Base-by-base conservation (phyloP, 768 basidiomycete species). In the Mycena rebaudengoi region DNA sequence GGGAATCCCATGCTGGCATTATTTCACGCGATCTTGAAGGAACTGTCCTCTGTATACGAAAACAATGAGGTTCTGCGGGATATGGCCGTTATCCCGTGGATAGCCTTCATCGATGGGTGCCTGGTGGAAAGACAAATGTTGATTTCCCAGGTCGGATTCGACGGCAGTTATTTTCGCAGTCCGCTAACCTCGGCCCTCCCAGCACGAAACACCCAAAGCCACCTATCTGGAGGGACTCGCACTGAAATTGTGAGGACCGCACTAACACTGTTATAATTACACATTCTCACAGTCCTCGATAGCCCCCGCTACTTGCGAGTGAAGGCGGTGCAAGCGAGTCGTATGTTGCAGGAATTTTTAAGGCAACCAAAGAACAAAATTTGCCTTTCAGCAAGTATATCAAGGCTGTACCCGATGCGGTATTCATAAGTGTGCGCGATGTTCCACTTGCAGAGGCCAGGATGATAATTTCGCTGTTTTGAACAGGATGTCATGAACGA, bases 371-470 rank as follows among this genome's bases (percentile, higher is more conserved):
- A 29, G 44, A 55, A 1, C 64, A 65, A 29, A 49, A 54, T 32
- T 14, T 51, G 3, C 62, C 59, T 20, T 29, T 62, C 66, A 60
- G 50, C 49, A 62, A 71, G 51, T 58, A 57, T 54, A 64, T 54
- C 55, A 40, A 29, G 28, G 54, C 41, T 25, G 12, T 66, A 44
- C 39, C 60, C 4, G 43, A 58, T 18, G 23, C 44, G 21, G 32
- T 48, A 3, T 35, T 23, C 12, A 41, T 28, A n/a, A 40, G 23
- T 18, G 56, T 58, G 46, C 23, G 55, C 16, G 21, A 20, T 12
- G 23, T 57, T 57, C 18, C 12, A 16, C 25, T 33, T 35, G 10
- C 25, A 18, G 10, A 18, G 43, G 21, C 44, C 32, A 13, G 7
- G 14, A 20, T 20, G 18, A 11, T 23, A 37, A 16, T 40, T 33